These are phyloP conservation scores for Mycena olivaceomarginata DNA, from an alignment of 768 basidiomycete genomes.

Conservation along the genomic window DNA sequence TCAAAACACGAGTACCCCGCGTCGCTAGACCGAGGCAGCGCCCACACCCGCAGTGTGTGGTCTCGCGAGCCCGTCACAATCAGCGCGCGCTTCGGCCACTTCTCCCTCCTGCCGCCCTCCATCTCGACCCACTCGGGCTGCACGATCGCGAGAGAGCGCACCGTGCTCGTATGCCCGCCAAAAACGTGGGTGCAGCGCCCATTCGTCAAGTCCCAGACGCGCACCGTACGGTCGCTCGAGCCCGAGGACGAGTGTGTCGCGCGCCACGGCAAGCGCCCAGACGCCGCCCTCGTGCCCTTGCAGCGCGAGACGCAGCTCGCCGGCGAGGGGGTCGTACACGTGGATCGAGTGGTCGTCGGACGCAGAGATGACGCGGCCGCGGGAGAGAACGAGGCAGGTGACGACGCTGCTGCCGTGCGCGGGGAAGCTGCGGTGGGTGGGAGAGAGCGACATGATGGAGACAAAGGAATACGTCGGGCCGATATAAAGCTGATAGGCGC, in stretches of 20 bases:
- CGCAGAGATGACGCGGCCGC: constrained; percentile 95
- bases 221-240: constrained; percentile 94
- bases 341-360: constrained; percentile 98
- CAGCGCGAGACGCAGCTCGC: constrained; percentile 82
- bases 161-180: constrained; percentile 96
- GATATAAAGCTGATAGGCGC: too few species aligned
- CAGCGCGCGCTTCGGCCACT: constrained; percentile 61
- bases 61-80: constrained; percentile 73
- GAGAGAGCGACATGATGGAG: constrained; percentile 56
- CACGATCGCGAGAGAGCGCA: constrained; percentile 96
- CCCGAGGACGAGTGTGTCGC: constrained; percentile 92
- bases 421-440: constrained; percentile 87
- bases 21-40: constrained; percentile 42
- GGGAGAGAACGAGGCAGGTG: constrained; percentile 96
- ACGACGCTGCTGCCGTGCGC: constrained; percentile 95
- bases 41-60: constrained; percentile 62
- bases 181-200: constrained; percentile 94
- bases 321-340: constrained; percentile 92
- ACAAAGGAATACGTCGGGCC: too few species aligned
- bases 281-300: constrained; percentile 97
- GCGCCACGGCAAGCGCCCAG: constrained; percentile 94
- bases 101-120: constrained; percentile 73
- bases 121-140: constrained; percentile 93
- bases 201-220: constrained; percentile 91
- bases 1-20: constrained; percentile 44